phyloP scores from a whole-genome alignment of 371 early-diverging fungal species.

The Mortierella sp. region DNA sequence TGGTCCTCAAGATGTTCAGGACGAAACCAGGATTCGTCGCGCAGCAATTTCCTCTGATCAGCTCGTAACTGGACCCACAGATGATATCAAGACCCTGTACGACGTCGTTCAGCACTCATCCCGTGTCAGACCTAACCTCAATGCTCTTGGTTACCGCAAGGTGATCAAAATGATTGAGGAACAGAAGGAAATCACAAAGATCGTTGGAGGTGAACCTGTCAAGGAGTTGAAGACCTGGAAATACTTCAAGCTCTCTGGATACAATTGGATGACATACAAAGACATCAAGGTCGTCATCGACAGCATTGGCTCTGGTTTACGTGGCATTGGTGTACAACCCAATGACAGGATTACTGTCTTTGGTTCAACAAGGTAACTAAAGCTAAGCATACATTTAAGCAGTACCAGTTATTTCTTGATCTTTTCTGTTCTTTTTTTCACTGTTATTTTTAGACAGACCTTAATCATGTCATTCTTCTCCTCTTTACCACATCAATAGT shows the following conservation, averaged over 20 bases:
- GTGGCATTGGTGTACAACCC: conserved; percentile 69
- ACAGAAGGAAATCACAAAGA: conserved; percentile 78
- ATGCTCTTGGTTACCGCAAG: conserved; percentile 75
- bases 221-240: conserved; percentile 84
- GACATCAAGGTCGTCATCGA: conserved; percentile 64
- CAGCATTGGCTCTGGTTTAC: conserved; percentile 73
- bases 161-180: conserved; percentile 75
- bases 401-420: not conserved
- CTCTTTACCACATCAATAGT: conserved; percentile 47
- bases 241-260: conserved; percentile 76
- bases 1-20: conserved; percentile 59
- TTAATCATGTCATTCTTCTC: not conserved
- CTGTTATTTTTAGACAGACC: not conserved
- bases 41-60: conserved; percentile 60
- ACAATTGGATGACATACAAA: conserved; percentile 72
- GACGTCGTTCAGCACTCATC: conserved; percentile 71
- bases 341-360: conserved; percentile 77
- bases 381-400: not conserved
- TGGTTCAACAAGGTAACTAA: conserved; percentile 76
- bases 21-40: conserved; percentile 65
- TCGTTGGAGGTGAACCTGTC: conserved; percentile 66
- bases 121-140: conserved; percentile 57
- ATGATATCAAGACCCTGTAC: conserved; percentile 72
- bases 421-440: not conserved
- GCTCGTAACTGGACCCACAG: conserved; percentile 61